phyloP scores from a whole-genome alignment of 495 filamentous ascomycete species.

The Neurospora terricola region DNA sequence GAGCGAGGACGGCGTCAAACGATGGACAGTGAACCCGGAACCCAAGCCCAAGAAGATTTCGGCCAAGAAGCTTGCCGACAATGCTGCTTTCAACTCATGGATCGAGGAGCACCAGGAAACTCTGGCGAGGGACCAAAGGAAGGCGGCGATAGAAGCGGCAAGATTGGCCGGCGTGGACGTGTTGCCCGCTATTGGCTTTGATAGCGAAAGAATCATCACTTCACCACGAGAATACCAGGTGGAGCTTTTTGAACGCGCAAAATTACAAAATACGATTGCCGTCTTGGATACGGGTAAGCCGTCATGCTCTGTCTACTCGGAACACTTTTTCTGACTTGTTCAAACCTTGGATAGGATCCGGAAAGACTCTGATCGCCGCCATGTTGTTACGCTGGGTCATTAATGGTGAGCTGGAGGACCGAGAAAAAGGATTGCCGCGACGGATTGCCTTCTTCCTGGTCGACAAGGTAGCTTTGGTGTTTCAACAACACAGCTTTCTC shows the following conservation, averaged over 20 bases:
- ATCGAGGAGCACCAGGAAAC: slow-evolving; percentile 23
- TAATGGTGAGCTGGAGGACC: slow-evolving; percentile 64
- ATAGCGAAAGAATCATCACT: slow-evolving; percentile 46
- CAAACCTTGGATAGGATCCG: slow-evolving; percentile 55
- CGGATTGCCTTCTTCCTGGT: slow-evolving; percentile 83
- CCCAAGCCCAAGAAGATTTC: slow-evolving; percentile 28
- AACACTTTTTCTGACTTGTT: slow-evolving; percentile 1
- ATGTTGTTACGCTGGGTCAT: slow-evolving; percentile 72
- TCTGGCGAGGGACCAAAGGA: slow-evolving; percentile 3
- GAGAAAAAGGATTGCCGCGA: slow-evolving; percentile 47
- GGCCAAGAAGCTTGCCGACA: slow-evolving; percentile 39
- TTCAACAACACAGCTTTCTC: slow-evolving; percentile 80
- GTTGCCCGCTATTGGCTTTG: slow-evolving; percentile 17
- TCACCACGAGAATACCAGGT: slow-evolving; percentile 84
- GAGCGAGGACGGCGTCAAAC: slow-evolving; percentile 21
- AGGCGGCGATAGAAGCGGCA: slow-evolving; percentile 11
- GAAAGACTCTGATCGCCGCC: slow-evolving; percentile 92
- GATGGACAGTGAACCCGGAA: slow-evolving; percentile 12
- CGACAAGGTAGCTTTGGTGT: slow-evolving; percentile 82
- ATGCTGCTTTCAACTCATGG: slow-evolving; percentile 42
- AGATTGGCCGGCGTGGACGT: slow-evolving; percentile 9
- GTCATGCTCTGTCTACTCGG: background rate
- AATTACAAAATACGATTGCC: slow-evolving; percentile 79
- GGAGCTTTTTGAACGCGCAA: slow-evolving; percentile 86
- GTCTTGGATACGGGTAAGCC: slow-evolving; percentile 80